Base-by-base conservation (phyloP, 352 stramenopile species). In the Pythium biforme region DNA sequence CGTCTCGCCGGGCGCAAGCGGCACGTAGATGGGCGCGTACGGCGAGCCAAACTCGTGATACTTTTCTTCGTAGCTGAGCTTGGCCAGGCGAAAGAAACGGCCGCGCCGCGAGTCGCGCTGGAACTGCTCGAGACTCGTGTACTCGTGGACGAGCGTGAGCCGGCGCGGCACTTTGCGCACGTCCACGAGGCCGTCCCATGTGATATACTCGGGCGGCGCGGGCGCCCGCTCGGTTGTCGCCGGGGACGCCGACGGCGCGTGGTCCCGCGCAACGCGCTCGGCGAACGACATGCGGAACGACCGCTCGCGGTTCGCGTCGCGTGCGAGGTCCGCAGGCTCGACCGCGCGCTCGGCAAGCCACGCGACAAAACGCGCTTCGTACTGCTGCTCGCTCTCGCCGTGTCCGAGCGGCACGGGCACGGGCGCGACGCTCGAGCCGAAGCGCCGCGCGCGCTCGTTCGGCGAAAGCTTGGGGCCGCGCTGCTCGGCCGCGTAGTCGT, bases 1-100 rank as follows among this genome's bases (percentile, higher is more conserved):
- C 15, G 34, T 64, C 59, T 71, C 58, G 2, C 53, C 59, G 3
- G 19, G 29, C 7, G 20, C 25, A 9, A 71, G 47, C 45, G 64
- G 64, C 46, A 68, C 59, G 14, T 53, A 51, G 33, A 68, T 68
- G 26, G 64, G 64, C 22, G n/a, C 22, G 12, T 49, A 23, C 43
- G 22, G 23, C n/a, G 29, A 49, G 26, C 52, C 63, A 37, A 40
- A 59, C 34, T 26, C 4, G 22, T 33, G 1, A 20, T 48, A 31
- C 6, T 19, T 22, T 33, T 59, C 34, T 31, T 7, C 19, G 37
- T 7, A 41, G 15, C 27, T 31, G 27, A n/a, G 31, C 31, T 34
- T 34, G 10, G 31, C 5, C 31, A 45, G 19, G 26, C 17, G 19
- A 3, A 11, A 1, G 27, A 55, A 55, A 12, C 11, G 29, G 4